These are phyloP conservation scores for Vicia villosa DNA, from an alignment of 306 rosid genomes.

Conservation along the genomic window DNA sequence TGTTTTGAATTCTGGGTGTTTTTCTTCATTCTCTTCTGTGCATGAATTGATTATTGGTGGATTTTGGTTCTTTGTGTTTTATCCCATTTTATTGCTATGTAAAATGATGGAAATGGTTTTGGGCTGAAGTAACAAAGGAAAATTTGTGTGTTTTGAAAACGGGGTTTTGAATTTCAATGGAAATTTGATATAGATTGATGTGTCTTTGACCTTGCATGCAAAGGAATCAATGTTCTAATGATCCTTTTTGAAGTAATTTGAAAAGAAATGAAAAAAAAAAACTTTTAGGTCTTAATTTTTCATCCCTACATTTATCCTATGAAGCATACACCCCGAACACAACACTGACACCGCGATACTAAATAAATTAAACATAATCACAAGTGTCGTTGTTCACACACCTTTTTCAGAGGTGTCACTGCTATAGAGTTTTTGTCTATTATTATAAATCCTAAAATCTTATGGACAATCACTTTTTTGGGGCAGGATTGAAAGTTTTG, in stretches of 20 bases:
- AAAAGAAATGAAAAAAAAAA: background rate
- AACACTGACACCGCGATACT: too few relatives aligned
- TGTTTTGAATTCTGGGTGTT: slow-evolving; percentile 30
- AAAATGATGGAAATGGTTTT: background rate
- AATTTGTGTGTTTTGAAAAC: slow-evolving; percentile 28
- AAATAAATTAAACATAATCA: too few relatives aligned
- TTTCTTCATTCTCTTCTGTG: background rate
- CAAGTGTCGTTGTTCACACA: too few relatives aligned
- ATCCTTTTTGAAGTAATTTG: slow-evolving; percentile 23
- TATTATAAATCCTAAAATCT: slow-evolving; percentile 30
- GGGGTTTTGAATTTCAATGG: slow-evolving; percentile 47
- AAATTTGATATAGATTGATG: slow-evolving; percentile 3
- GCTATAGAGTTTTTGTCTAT: too few relatives aligned
- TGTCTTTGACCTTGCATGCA: slow-evolving; percentile 51
- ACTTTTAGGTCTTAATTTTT: background rate
- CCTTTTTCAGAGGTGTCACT: too few relatives aligned
- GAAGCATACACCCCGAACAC: too few relatives aligned
- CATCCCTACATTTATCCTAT: too few relatives aligned
- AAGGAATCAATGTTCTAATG: slow-evolving; percentile 27
- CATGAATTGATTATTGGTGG: slow-evolving; percentile 28
- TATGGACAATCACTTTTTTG: background rate
- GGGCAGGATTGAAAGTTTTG: slow-evolving; percentile 37
- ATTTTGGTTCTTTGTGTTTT: slow-evolving; percentile 2
- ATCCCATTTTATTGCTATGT: background rate
- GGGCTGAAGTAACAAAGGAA: background rate